phyloP scores from a whole-genome alignment of 208 protist species.

The Strigomonas oncopelti region DNA sequence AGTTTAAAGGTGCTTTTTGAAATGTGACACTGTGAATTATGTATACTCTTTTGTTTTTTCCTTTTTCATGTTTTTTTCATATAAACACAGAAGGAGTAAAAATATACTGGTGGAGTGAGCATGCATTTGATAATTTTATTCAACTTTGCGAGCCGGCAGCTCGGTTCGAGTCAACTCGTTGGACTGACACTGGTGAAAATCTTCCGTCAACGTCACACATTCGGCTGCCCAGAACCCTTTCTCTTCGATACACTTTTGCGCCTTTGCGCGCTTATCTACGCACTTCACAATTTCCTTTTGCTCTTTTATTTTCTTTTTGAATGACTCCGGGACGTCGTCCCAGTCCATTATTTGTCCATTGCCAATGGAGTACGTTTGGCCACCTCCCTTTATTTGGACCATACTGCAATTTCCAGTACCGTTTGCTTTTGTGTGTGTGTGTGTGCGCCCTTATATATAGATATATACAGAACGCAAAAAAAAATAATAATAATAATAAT shows the following conservation, averaged over 20 bases:
- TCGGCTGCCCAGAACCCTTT: slow-evolving; percentile 61
- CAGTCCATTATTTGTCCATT: slow-evolving; percentile 75
- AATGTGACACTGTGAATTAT: background rate
- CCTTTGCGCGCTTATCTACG: slow-evolving; percentile 46
- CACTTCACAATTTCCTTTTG: slow-evolving; percentile 76
- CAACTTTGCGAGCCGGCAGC: slow-evolving; percentile 19
- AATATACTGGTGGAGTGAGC: background rate
- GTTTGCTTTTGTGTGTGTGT: background rate
- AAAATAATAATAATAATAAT: background rate
- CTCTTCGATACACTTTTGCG: slow-evolving; percentile 70
- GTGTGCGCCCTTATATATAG: background rate
- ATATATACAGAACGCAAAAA: background rate
- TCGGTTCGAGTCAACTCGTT: slow-evolving; percentile 48
- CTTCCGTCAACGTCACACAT: slow-evolving; percentile 63
- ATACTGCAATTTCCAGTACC: too few species aligned
- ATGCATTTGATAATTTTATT: too few species aligned
- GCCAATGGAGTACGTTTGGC: slow-evolving; percentile 63
- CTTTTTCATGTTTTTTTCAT: background rate
- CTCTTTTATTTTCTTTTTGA: slow-evolving; percentile 57
- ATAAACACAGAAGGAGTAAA: background rate
- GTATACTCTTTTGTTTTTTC: slow-evolving; percentile 1
- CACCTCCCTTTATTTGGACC: slow-evolving; percentile 79
- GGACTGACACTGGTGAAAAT: slow-evolving; percentile 72
- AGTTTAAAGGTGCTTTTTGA: background rate
- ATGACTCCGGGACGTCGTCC: slow-evolving; percentile 71